Evolutionary conservation across 2,329 filamentous ascomycete genomes (phyloP), one percentile per base, ranked within the genome.

Genomic region (Pseudopyricularia cyperi): DNA sequence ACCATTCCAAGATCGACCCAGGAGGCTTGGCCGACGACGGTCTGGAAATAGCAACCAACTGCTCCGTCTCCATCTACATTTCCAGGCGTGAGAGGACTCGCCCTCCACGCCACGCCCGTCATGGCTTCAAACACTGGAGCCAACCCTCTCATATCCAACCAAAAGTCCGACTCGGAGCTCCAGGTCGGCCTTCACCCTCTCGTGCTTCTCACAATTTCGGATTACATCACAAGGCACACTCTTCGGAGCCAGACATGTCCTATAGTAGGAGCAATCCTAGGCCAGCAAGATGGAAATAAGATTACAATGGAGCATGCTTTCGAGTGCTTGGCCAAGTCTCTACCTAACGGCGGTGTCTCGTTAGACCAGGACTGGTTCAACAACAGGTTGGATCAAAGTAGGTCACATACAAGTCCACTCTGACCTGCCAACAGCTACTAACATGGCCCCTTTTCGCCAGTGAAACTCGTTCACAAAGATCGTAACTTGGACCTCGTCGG

Each of bases 221-320:
- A 98, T 68, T 94, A 95, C 66, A 89, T 97, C 66, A 95, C 91
- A 54, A 82, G 93, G 55, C 90, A 95, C 67, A 87, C 84, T 1
- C 76, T 95, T 53, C 82, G 93, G 54, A 73, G 81, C 51, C 83
- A 89, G 60, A 66, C 73, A 17, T 87, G 87, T 0, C 89, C 89
- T 15, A 77, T 96, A 17, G 79, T 91, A 3, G 93, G 93, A 53
- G 89, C 85, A 51, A 75, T 98, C n/a, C 70, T 98, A 6, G 93
- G 93, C 15, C 87, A 93, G 63, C 90, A 96, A 60, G 87, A 89
- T 72, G 91, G 91, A 19, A 84, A 89, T 53, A 83, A 91, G 61
- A 85, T 96, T 60, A 95, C 88, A 9, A 83, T 96, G 58, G 91
- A 97, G 66, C 85, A 95, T 71, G 89, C 88, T 4, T 97, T 95